Evolutionary conservation across 345 rosid genomes (phyloP).

Genomic region (Eucalyptus erythrocorys): DNA sequence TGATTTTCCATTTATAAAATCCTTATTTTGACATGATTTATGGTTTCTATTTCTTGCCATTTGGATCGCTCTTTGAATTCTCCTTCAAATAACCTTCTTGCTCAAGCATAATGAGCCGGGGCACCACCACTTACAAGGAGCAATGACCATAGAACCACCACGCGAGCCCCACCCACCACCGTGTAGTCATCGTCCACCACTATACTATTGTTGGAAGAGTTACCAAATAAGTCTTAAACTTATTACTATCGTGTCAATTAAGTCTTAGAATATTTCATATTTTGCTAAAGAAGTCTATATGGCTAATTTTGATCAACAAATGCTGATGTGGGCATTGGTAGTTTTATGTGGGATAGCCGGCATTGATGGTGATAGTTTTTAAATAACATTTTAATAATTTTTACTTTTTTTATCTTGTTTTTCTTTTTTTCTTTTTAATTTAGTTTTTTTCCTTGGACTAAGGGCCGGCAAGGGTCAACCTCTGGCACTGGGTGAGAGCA

Average conservation of each 20-base stretch:
- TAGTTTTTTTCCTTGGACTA: not conserved
- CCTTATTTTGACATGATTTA: not conserved
- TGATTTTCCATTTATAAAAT: not conserved
- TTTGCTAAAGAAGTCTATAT: not conserved
- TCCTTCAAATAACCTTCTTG: not conserved
- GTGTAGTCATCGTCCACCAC: not conserved
- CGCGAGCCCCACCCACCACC: not conserved
- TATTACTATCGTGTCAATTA: no score
- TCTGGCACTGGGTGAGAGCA: not conserved
- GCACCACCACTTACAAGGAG: not conserved
- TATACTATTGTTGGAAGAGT: not conserved
- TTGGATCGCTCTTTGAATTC: no score
- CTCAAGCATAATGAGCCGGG: not conserved
- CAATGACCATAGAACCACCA: not conserved
- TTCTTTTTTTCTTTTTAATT: no score
- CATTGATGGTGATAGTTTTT: no score
- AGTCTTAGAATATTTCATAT: no score
- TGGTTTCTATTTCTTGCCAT: not conserved
- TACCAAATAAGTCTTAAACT: no score
- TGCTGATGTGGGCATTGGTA: no score
- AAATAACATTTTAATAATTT: no score
- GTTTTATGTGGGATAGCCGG: accelerated
- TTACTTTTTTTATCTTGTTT: no score
- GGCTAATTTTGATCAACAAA: not conserved
- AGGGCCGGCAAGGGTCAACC: not conserved